Base-by-base conservation (phyloP, 139 green algal species). In the Spirogloea muscicola region DNA sequence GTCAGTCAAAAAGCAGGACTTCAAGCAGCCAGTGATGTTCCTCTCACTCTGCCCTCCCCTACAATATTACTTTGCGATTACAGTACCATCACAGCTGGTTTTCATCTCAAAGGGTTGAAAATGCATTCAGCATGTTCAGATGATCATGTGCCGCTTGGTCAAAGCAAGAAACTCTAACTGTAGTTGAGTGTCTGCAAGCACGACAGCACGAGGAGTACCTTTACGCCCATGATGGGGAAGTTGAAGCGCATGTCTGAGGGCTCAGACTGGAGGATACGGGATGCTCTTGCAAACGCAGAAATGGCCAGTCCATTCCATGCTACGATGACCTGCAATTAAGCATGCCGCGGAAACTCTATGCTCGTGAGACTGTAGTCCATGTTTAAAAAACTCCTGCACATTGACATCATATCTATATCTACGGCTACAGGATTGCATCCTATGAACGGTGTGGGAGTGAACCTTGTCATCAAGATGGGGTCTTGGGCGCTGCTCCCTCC, bases 261-360 rank as follows among this genome's bases (percentile, higher is more conserved):
- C 48, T 84, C 57, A 57, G 90, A 72, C 6, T 81, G 49, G 21
- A 96, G 80, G 13, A 88, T 77, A 0, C 83, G 66, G 0, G 86
- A 80, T 0, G 91, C 91, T 18, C 68, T 74, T 4, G 91, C 87
- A 60, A 92, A 86, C 0, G 91, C 91, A 0, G 77, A 84, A 34
- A 96, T 92, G 31, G 75, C 82, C 78, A 95, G 88, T 29, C 91
- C 91, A 72, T 96, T 95, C 91, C 91, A 96, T 1, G 91, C 88
- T n/a, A 91, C 77, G 60, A 96, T 91, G 25, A 96, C 59, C 90
- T 94, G 82, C 13, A 27, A 52, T 76, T 13, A 10, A 10, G 43
- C 43, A 51, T 51, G 43, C 43, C 43, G 10, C 43, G 10, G 10
- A 10, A 10, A 25, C 43, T 51, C 43, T 51, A 25, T 13, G 10